A percentile compares a stretch with the other conserved stretches of the same genome.
These are phyloP conservation scores for Agaricales sp. DNA, from an alignment of 1,284 basidiomycete species.

Conservation along the genomic window DNA sequence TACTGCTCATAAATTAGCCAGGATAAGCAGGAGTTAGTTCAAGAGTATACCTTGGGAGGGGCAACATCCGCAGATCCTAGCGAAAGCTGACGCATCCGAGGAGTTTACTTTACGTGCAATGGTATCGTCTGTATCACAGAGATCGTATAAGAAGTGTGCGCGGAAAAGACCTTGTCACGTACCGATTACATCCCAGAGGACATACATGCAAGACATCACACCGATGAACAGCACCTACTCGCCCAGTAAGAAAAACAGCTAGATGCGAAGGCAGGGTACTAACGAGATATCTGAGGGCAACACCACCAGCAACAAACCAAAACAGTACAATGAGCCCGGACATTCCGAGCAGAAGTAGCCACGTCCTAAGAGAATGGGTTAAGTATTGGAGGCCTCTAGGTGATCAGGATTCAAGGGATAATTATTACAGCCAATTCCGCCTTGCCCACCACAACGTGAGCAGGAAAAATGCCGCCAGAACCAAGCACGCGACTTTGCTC, in stretches of 20 bases:
- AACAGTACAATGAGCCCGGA: slow-evolving; percentile 64
- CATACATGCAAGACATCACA: slow-evolving; percentile 90
- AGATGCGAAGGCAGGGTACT: too few relatives aligned
- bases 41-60: slow-evolving; percentile 52
- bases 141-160: slow-evolving; percentile 4
- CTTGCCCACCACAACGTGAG: slow-evolving; percentile 90
- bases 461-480: slow-evolving; percentile 82
- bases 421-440: slow-evolving; percentile 57
- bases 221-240: slow-evolving; percentile 85
- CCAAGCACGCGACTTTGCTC: slow-evolving; percentile 80
- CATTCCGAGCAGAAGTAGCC: slow-evolving; percentile 70
- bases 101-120: slow-evolving; percentile 85
- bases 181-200: slow-evolving; percentile 83
- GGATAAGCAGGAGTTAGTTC: background rate
- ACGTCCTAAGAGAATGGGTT: slow-evolving; percentile 44
- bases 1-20: slow-evolving; percentile 28
- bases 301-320: slow-evolving; percentile 74
- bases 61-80: slow-evolving; percentile 77
- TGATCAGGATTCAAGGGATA: background rate
- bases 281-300: slow-evolving; percentile 67
- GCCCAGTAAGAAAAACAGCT: too few relatives aligned
- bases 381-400: slow-evolving; percentile 1
- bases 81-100: slow-evolving; percentile 88
- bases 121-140: slow-evolving; percentile 63
- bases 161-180: slow-evolving; percentile 16